phyloP scores from a whole-genome alignment of 108 stramenopile species.

The Pseudonitzschia delicatissima region DNA sequence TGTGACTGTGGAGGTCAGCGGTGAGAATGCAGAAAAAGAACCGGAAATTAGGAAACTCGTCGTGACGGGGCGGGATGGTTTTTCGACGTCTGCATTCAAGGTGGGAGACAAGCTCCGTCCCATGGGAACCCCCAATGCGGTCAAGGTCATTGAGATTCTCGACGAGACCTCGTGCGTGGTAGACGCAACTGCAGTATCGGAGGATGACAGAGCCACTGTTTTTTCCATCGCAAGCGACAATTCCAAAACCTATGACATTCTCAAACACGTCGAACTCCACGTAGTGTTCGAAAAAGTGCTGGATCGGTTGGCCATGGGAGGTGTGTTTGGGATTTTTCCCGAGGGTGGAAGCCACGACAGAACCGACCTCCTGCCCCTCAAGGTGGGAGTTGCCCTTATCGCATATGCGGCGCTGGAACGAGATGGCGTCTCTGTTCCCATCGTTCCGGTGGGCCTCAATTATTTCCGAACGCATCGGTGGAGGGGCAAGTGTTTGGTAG shows the following conservation, averaged over 20 bases:
- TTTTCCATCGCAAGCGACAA: constrained; percentile 1
- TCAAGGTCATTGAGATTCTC: constrained; percentile 67
- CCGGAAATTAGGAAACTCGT: constrained; percentile 17
- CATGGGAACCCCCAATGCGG: constrained; percentile 39
- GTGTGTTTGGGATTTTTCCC: constrained; percentile 94
- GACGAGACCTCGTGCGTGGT: constrained; percentile 44
- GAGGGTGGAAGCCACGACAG: constrained; percentile 98
- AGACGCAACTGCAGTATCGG: constrained; percentile 28
- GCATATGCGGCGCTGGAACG: constrained; percentile 91
- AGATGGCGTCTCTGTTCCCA: constrained; percentile 88
- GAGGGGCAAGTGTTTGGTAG: constrained; percentile 84
- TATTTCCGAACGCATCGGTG: constrained; percentile 95
- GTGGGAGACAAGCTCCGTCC: constrained; percentile 81
- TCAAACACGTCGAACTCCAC: constrained; percentile 81
- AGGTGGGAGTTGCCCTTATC: constrained; percentile 97
- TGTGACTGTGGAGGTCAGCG: no score
- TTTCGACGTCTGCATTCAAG: constrained; percentile 49
- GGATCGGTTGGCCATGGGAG: constrained; percentile 66
- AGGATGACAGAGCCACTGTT: constrained; percentile 16
- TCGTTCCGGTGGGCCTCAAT: constrained; percentile 97
- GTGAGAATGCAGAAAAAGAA: background rate
- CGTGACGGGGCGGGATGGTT: constrained; percentile 56
- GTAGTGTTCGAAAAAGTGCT: constrained; percentile 83
- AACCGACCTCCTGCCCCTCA: constrained; percentile 96
- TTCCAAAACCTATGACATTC: constrained; percentile 71